Evolutionary conservation across 306 rosid genomes (phyloP).

Genomic region (Vicia villosa): DNA sequence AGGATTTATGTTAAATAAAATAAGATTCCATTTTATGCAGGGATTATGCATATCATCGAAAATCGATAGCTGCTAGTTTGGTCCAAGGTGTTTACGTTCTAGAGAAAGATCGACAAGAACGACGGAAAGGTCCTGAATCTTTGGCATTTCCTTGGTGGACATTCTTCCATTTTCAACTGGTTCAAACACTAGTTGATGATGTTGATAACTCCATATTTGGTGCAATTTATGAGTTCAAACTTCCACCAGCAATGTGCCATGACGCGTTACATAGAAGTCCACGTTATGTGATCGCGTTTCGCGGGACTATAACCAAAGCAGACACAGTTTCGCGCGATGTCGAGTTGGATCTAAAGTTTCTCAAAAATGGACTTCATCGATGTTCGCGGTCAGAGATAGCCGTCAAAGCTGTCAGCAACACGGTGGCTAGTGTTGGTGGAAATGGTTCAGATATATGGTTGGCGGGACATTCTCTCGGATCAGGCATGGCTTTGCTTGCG

Average conservation of each 20-base stretch:
- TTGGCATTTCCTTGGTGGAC: conserved; percentile 88
- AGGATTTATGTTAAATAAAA: conserved; percentile 17
- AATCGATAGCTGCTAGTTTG: conserved; percentile 88
- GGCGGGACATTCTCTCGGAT: conserved; percentile 92
- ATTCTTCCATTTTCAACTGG: conserved; percentile 75
- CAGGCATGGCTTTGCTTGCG: conserved; percentile 82
- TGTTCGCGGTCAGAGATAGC: conserved; percentile 82
- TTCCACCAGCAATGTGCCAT: conserved; percentile 48
- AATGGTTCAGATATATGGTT: conserved; percentile 78
- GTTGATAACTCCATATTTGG: conserved; percentile 83
- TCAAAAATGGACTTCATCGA: conserved; percentile 69
- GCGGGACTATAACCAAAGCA: conserved; percentile 73
- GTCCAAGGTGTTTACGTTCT: conserved; percentile 85
- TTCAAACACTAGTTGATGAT: conserved; percentile 69
- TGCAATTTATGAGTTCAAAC: conserved; percentile 78
- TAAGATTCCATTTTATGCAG: conserved; percentile 42
- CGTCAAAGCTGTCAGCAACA: conserved; percentile 65
- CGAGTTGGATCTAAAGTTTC: conserved; percentile 62
- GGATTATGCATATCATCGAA: conserved; percentile 66
- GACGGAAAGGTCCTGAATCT: conserved; percentile 64
- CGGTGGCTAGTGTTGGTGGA: conserved; percentile 68
- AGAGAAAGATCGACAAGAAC: conserved; percentile 76
- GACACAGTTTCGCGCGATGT: conserved; percentile 69
- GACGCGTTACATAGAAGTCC: conserved; percentile 58
- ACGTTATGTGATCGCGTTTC: conserved; percentile 71